Evolutionary conservation across 805 yeast species (phyloP).

Genomic region (Huiozyma sinensis): DNA sequence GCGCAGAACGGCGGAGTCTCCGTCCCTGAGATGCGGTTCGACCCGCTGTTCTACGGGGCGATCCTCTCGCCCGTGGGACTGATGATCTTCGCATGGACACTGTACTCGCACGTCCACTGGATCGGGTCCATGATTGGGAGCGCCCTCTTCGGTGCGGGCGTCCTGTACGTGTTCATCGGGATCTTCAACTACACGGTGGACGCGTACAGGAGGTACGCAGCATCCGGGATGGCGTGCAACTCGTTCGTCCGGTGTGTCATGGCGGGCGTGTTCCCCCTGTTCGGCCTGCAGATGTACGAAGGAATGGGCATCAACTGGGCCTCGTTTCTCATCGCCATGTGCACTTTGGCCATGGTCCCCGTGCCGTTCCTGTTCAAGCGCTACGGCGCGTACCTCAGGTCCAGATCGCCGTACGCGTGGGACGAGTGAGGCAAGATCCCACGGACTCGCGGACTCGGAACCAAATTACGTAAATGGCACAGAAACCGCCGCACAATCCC

Average conservation of each 20-base stretch:
- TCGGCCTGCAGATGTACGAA: constrained; percentile 47
- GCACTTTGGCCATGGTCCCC: constrained; percentile 40
- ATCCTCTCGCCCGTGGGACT: constrained; percentile 51
- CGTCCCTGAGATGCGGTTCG: constrained; percentile 50
- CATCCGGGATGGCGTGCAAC: constrained; percentile 42
- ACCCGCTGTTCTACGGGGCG: constrained; percentile 57
- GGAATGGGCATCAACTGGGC: constrained; percentile 52
- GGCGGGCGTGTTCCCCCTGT: constrained; percentile 49
- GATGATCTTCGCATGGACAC: constrained; percentile 73
- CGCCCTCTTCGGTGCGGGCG: constrained; percentile 62
- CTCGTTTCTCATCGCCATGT: constrained; percentile 39
- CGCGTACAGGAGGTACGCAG: constrained; percentile 46
- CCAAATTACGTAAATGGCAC: too few species aligned
- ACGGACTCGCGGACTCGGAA: too few species aligned
- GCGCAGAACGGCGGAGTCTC: constrained; percentile 36
- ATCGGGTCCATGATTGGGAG: constrained; percentile 63
- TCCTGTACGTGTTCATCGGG: constrained; percentile 56
- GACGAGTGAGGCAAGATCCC: constrained; percentile 7
- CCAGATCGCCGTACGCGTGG: constrained; percentile 41
- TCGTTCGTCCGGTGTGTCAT: constrained; percentile 42
- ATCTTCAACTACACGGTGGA: constrained; percentile 56
- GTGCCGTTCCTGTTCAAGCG: constrained; percentile 45
- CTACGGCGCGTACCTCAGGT: constrained; percentile 36
- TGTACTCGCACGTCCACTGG: constrained; percentile 53
- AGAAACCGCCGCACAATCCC: too few species aligned